These are phyloP conservation scores for Aspergillus conjunctus DNA, from an alignment of 495 filamentous ascomycete genomes.

Conservation along the genomic window DNA sequence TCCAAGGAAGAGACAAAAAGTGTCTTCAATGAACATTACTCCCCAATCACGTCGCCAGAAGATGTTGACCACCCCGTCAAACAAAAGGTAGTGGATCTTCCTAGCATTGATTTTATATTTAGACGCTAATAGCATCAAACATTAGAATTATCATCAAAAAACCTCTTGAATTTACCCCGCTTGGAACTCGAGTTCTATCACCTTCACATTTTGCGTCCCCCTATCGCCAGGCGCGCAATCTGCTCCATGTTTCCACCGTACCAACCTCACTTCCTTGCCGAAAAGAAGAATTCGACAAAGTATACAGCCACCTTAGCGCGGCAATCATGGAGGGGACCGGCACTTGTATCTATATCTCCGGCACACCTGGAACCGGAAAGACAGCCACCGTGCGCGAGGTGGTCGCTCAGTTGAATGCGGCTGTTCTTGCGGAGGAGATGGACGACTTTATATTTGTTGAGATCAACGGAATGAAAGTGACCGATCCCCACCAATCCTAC, in stretches of 20 bases:
- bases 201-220: constrained; percentile 77
- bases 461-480: constrained; percentile 99
- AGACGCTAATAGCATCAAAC: constrained; percentile 6
- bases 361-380: constrained; percentile 97
- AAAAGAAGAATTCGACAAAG: constrained; percentile 84
- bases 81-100: constrained; percentile 57
- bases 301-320: constrained; percentile 90
- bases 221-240: constrained; percentile 85
- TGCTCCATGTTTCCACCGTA: constrained; percentile 91
- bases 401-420: constrained; percentile 80
- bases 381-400: constrained; percentile 98
- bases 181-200: constrained; percentile 83
- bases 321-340: constrained; percentile 93
- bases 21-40: constrained; percentile 55
- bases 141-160: constrained; percentile 79
- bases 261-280: constrained; percentile 88
- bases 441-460: constrained; percentile 99
- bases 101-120: background rate
- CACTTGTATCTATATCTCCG: constrained; percentile 98
- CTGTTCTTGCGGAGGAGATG: constrained; percentile 85
- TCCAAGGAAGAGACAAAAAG: constrained; percentile 60
- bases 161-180: constrained; percentile 89
- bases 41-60: constrained; percentile 58
- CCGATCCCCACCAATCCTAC: constrained; percentile 96
- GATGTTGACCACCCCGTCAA: constrained; percentile 67